These are phyloP conservation scores for Podospora pseudocomata DNA, from an alignment of 495 filamentous ascomycete genomes.

Conservation along the genomic window DNA sequence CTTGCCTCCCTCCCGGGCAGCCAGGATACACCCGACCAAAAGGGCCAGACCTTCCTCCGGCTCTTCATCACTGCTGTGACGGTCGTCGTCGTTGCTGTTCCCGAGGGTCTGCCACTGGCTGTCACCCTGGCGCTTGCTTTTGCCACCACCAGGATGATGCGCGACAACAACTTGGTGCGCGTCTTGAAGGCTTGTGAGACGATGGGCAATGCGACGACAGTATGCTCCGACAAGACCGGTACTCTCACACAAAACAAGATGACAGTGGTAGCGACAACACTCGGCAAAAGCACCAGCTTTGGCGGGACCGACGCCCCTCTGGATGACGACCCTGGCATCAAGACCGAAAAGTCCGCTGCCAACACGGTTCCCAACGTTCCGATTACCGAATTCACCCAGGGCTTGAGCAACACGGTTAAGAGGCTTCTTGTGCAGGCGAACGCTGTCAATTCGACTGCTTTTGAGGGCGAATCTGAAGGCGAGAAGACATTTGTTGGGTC, in stretches of 20 bases:
- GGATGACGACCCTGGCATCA: conserved; percentile 18
- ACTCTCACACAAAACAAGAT: conserved; percentile 94
- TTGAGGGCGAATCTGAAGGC: conserved; percentile 78
- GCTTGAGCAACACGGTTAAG: conserved; percentile 57
- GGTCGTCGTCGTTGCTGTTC: conserved; percentile 96
- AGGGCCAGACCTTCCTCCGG: conserved; percentile 83
- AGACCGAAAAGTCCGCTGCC: conserved; percentile 31
- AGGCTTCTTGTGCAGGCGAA: conserved; percentile 68
- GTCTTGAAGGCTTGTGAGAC: conserved; percentile 89
- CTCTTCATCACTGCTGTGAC: conserved; percentile 97
- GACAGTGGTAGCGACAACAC: conserved; percentile 75
- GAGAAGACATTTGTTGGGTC: conserved; percentile 75
- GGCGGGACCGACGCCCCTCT: conserved; percentile 42
- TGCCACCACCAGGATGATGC: conserved; percentile 91
- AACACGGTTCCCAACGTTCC: conserved; percentile 33
- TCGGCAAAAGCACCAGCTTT: conserved; percentile 67
- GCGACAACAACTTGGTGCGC: conserved; percentile 91
- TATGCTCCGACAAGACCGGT: conserved; percentile 96
- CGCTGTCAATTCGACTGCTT: conserved; percentile 82
- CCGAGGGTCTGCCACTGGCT: conserved; percentile 86
- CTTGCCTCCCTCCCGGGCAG: conserved; percentile 58
- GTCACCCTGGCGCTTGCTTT: conserved; percentile 95
- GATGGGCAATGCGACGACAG: conserved; percentile 94
- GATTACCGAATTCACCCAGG: conserved; percentile 32
- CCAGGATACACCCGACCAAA: conserved; percentile 55